These are phyloP conservation scores for Xylaria telfairii DNA, from an alignment of 495 filamentous ascomycete genomes.

Conservation along the genomic window DNA sequence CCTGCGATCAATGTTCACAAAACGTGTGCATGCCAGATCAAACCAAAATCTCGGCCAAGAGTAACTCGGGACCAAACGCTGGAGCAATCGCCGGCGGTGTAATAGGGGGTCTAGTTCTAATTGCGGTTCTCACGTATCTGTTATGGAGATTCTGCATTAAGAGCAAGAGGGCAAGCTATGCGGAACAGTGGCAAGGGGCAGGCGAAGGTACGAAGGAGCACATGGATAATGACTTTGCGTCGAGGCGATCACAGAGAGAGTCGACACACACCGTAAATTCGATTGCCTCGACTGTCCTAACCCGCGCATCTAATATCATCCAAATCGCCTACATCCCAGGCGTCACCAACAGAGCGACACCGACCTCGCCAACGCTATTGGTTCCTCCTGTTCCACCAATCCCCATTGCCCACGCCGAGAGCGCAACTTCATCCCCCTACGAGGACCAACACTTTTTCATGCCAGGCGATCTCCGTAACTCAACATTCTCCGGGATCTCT, in stretches of 20 bases:
- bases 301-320: slow-evolving; percentile 96
- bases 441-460: slow-evolving; percentile 94
- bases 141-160: slow-evolving; percentile 89
- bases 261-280: slow-evolving; percentile 89
- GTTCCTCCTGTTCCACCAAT: slow-evolving; percentile 93
- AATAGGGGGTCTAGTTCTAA: slow-evolving; percentile 72
- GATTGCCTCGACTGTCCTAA: slow-evolving; percentile 93
- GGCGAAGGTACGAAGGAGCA: slow-evolving; percentile 58
- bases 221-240: slow-evolving; percentile 62
- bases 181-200: slow-evolving; percentile 61
- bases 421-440: slow-evolving; percentile 60
- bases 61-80: slow-evolving; percentile 62
- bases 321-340: slow-evolving; percentile 99
- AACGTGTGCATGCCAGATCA: slow-evolving; percentile 51
- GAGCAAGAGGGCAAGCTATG: slow-evolving; percentile 69
- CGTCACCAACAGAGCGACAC: slow-evolving; percentile 89
- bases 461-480: slow-evolving; percentile 89
- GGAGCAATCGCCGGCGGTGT: slow-evolving; percentile 88
- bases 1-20: slow-evolving; percentile 42
- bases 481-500: slow-evolving; percentile 72
- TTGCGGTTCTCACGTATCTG: slow-evolving; percentile 75
- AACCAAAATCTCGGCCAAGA: slow-evolving; percentile 27
- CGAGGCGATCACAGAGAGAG: slow-evolving; percentile 68
- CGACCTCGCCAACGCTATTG: slow-evolving; percentile 79
- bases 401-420: slow-evolving; percentile 68